Base-by-base conservation (phyloP, 2,329 filamentous ascomycete genomes). In the Arachnopeziza araneosa region DNA sequence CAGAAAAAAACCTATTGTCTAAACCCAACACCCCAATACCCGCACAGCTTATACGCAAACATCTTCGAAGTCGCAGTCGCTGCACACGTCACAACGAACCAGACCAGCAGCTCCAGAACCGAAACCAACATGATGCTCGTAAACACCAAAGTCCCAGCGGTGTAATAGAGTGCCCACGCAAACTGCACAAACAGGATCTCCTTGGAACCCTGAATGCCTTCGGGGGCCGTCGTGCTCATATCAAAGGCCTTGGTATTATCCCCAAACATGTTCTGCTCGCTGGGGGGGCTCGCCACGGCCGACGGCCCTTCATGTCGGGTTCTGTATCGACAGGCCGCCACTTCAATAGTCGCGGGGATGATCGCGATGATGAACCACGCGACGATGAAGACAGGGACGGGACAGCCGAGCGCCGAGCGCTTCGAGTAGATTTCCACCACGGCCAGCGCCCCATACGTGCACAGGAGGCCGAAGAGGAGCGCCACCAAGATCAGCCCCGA, bases 101-200 rank as follows among this genome's bases (percentile, higher is more conserved):
- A 74, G 19, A 67, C 62, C 2, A 70, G 63, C 8, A 74, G 60
- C 60, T 73, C 72, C 7, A 68, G 54, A 19, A 73, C 70, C 2
- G 70, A 70, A 3, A 74, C 71, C 4, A 70, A 66, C 71, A 73
- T 74, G 44, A 74, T 73, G 53, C 67, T 69, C 3, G 67, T 72
- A 48, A 66, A 74, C 7, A 73, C 55, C 52, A 74, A 59, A 22
- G 69, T 72, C 4, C 72, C 72, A 2, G 68, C 69, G 36, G 68
- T 70, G 56, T 73, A 73, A 57, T 73, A 74, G 8, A 73, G 53
- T 7, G 66, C 69, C 71, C 72, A 74, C 1, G 64, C 52, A 52
- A 74, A 62, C 55, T 73, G 71, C 2, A 68, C 63, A 69, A 68
- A 73, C 10, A 63, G 64, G 59, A 70, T 65, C 17, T 69, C 67